Evolutionary conservation across 768 basidiomycete species (phyloP).

Genomic region (Boletus rubescentipes): DNA sequence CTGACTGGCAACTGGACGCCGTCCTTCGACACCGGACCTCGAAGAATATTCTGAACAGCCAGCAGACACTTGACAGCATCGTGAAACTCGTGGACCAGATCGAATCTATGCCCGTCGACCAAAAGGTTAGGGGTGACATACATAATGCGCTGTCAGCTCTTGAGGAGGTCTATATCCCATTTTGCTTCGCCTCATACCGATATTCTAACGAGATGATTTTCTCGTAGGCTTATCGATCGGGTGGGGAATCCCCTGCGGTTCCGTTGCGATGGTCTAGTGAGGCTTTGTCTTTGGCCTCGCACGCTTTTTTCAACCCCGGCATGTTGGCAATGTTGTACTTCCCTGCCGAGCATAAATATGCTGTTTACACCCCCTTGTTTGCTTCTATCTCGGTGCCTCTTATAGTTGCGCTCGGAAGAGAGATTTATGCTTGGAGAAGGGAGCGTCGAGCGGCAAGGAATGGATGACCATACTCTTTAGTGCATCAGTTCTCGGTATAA

Average conservation of each 20-base stretch:
- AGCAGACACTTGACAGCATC: constrained; percentile 80
- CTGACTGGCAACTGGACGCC: constrained; percentile 81
- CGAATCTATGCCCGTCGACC: constrained; percentile 87
- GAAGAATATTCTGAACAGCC: constrained; percentile 65
- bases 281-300: constrained; percentile 66
- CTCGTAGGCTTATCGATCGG: constrained; percentile 24
- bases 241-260: constrained; percentile 18
- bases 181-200: background rate
- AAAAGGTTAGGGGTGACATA: constrained; percentile 73
- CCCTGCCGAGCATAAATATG: constrained; percentile 96
- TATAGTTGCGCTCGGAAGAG: constrained; percentile 69
- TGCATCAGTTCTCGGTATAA: constrained; percentile 9
- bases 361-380: constrained; percentile 94
- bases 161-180: constrained; percentile 54
- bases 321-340: constrained; percentile 97
- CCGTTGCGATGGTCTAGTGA: constrained; percentile 59
- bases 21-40: constrained; percentile 66
- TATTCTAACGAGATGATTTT: constrained; percentile 12
- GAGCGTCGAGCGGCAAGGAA: constrained; percentile 15
- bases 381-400: constrained; percentile 87
- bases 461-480: constrained; percentile 9
- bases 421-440: constrained; percentile 62
- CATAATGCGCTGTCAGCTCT: constrained; percentile 67
- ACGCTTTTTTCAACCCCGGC: constrained; percentile 95
- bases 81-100: constrained; percentile 82